Evolutionary conservation across 2,329 filamentous ascomycete genomes (phyloP).

Genomic region (Bipolaris zeicola): DNA sequence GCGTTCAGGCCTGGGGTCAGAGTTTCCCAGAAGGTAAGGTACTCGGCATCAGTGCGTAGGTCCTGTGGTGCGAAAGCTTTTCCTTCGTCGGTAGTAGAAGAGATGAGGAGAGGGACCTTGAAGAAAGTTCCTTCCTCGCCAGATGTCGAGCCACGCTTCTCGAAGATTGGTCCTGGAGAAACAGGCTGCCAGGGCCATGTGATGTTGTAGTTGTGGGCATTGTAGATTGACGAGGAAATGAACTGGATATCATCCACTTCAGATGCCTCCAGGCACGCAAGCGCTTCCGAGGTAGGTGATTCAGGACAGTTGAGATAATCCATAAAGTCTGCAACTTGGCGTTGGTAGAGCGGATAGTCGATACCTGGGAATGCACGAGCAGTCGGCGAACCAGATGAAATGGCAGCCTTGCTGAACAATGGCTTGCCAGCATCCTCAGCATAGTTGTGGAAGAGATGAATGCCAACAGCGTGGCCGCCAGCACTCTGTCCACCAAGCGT

Average conservation of each 20-base stretch:
- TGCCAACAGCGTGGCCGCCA: conserved; percentile 46
- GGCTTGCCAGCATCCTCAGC: conserved; percentile 36
- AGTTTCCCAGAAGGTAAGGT: conserved; percentile 40
- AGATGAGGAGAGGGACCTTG: conserved; percentile 41
- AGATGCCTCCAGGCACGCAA: conserved; percentile 50
- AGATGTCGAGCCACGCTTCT: conserved; percentile 53
- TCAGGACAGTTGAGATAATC: conserved; percentile 33
- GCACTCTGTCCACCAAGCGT: conserved; percentile 51
- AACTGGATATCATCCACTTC: conserved; percentile 48
- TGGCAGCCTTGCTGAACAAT: conserved; percentile 42
- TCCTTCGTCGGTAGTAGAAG: conserved; percentile 47
- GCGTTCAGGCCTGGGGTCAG: conserved; percentile 37
- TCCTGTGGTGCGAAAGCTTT: conserved; percentile 38
- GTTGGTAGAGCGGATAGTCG: conserved; percentile 38
- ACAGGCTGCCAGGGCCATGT: conserved; percentile 59
- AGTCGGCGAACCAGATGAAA: conserved; percentile 44
- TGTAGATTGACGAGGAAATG: conserved; percentile 49
- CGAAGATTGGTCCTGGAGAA: conserved; percentile 53
- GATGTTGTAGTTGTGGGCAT: conserved; percentile 47
- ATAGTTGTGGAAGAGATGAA: conserved; percentile 48
- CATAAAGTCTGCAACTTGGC: conserved; percentile 42
- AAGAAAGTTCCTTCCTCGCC: conserved; percentile 44
- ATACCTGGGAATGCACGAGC: conserved; percentile 44
- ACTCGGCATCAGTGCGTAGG: conserved; percentile 46
- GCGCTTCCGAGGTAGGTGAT: conserved; percentile 34